These are phyloP conservation scores for Silene vulgaris DNA, from an alignment of 179 eudicot genomes.

Conservation along the genomic window DNA sequence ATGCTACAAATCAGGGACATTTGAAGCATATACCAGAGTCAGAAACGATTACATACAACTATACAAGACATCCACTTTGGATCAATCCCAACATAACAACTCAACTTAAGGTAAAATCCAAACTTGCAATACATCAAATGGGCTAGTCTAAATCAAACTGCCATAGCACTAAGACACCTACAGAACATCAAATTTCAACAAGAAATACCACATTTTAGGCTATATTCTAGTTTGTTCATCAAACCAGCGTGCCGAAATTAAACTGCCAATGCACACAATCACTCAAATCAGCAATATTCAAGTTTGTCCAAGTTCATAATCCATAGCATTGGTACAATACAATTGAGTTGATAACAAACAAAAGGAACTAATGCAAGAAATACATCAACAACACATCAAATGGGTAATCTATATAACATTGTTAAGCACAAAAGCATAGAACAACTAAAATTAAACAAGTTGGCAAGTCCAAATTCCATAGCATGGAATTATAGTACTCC, in stretches of 20 bases:
- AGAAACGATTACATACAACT: neutral
- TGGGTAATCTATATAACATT: neutral
- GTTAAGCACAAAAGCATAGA: neutral
- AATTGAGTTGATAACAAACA: neutral
- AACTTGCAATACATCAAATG: neutral
- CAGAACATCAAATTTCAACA: neutral
- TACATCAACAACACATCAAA: too few species aligned
- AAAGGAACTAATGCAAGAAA: neutral
- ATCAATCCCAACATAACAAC: neutral
- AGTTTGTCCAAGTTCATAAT: neutral
- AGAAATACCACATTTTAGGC: constrained; percentile 1
- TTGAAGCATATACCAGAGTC: neutral
- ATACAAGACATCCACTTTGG: neutral
- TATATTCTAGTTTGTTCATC: constrained; percentile 1
- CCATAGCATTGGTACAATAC: neutral
- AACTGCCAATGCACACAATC: constrained; percentile 3
- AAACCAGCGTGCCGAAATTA: neutral
- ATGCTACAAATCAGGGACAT: neutral
- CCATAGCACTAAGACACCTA: neutral
- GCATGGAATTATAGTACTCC: too few species aligned
- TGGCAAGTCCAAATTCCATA: too few species aligned
- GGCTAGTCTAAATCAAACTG: neutral
- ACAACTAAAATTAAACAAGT: too few species aligned
- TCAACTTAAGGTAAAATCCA: constrained; percentile 8
- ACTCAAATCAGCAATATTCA: neutral